A percentile compares a stretch with the other conserved stretches of the same genome.
Conservation (phyloP, 176 grass and related monocot genomes). For the Pharus latifolius region DNA sequence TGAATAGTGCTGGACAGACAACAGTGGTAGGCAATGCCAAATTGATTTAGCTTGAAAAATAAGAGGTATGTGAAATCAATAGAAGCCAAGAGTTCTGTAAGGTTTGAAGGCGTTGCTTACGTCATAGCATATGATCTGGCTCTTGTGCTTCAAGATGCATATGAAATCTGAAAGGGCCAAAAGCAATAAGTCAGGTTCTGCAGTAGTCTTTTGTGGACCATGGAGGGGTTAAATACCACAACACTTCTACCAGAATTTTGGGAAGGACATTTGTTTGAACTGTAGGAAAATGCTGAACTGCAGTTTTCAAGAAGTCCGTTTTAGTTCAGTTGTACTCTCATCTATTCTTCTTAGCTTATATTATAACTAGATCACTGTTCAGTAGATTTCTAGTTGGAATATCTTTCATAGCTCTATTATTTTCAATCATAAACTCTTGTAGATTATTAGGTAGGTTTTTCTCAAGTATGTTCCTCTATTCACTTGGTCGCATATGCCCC, state of each 20-base stretch:
- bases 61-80: neutral
- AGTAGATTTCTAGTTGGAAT: neutral
- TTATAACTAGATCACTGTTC: neutral
- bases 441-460: neutral
- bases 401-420: neutral
- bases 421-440: neutral
- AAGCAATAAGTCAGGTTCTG: no score
- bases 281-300: neutral
- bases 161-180: no score
- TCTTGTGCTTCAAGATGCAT: no score
- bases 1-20: conserved; percentile 1
- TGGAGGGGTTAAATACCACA: no score
- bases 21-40: neutral
- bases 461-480: neutral
- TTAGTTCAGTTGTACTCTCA: no score
- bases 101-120: no score
- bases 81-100: neutral
- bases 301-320: neutral
- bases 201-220: no score
- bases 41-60: neutral
- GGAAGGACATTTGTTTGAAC: neutral
- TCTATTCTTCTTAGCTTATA: no score
- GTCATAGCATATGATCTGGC: no score
- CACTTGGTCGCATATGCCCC: neutral
- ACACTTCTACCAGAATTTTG: neutral